Percentiles rank a stretch among this genome's conserved stretches.
These are phyloP conservation scores for Fusarium redolens DNA, from an alignment of 2,329 filamentous ascomycete genomes.

Conservation along the genomic window DNA sequence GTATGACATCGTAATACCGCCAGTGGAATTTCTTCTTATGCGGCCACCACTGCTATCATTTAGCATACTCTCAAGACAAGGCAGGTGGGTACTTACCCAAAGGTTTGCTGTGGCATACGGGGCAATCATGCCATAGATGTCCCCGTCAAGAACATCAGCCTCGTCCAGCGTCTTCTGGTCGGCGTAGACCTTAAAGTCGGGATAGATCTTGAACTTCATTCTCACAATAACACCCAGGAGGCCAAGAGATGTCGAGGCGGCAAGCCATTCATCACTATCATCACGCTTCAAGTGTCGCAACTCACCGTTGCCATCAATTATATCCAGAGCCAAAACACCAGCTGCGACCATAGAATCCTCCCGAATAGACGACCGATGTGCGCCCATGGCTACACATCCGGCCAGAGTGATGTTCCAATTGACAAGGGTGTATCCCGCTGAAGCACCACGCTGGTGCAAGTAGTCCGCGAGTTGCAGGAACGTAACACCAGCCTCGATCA, in stretches of 20 bases:
- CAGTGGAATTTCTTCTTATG: slow-evolving; percentile 18
- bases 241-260: background rate
- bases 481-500: slow-evolving; percentile 1
- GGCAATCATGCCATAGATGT: background rate
- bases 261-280: slow-evolving; percentile 1
- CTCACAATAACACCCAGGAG: background rate
- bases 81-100: background rate
- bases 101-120: background rate
- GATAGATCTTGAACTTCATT: slow-evolving; percentile 16
- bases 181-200: slow-evolving; percentile 8
- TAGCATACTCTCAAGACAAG: accelerated
- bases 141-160: background rate
- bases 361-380: background rate
- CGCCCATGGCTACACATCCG: background rate
- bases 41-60: background rate
- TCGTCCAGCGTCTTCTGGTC: background rate
- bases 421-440: background rate
- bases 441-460: background rate
- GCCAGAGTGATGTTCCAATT: slow-evolving; percentile 14
- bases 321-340: background rate
- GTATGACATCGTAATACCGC: background rate
- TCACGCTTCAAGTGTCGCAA: background rate
- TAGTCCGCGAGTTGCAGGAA: background rate
- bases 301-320: background rate
- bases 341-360: slow-evolving; percentile 10